Base-by-base conservation (phyloP, 1,284 basidiomycete genomes). In the Grifola frondosa region DNA sequence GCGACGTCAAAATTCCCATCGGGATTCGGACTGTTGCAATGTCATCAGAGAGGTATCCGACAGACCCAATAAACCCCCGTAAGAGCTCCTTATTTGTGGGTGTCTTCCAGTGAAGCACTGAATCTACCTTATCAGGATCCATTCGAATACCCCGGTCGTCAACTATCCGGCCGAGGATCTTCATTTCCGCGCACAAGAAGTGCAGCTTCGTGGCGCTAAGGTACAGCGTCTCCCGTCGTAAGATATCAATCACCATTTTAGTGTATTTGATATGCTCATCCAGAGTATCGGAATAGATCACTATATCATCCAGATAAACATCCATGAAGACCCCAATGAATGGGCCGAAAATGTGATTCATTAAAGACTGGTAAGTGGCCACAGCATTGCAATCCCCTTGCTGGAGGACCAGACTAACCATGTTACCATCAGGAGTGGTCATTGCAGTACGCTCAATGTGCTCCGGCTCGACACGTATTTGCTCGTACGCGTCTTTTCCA, bases 311-410 rank as follows among this genome's bases (percentile, higher is more conserved):
- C 41, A 50, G 22, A 13, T 49, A 49, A 2, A 44, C 38, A 20
- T 46, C 37, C 37, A 50, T 37, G 30, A 43, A 59, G 5, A 46
- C 40, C 3, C 61, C 61, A 17, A 65, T 52, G 35, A 50, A 50
- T 3, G 55, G 47, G 4, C 41, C 53, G 24, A 67, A 68, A 0
- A 67, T 53, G 39, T 60, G 43, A 29, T 59, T 67, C 65, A 68
- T 67, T 0, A 67, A 28, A 13, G 54, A 31, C 46, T 68, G 65
- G 53, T 63, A 68, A 0, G 63, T 69, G 0, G 66, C 61, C 0
- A 47, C 36, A 1, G 59, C 65, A 44, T 71, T 71, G 20, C 64
- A 67, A 30, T 70, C 64, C 0, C 68, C 67, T 23, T 59, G 58
- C 32, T 70, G 67, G 1, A 49, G 24, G 11, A 49, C 47, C 2